Percentiles rank a stretch among this genome's conserved stretches.
Evolutionary conservation across 2,329 filamentous ascomycete species (phyloP).

Genomic region (Botrytis tulipae): DNA sequence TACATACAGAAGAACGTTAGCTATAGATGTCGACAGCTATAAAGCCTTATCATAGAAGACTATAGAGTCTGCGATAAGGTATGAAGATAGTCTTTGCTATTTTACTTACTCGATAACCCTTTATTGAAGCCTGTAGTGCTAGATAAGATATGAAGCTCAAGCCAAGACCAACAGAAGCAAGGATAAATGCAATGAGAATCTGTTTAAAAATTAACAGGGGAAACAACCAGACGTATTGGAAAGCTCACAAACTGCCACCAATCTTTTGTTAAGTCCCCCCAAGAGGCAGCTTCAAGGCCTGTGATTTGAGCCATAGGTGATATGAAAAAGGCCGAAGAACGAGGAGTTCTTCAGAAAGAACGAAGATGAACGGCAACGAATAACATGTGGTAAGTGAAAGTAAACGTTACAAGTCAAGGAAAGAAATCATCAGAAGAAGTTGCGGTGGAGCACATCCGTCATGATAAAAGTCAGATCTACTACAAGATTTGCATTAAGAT

Average conservation of each 20-base stretch:
- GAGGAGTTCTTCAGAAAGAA: constrained; percentile 11
- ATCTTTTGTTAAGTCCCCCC: constrained; percentile 28
- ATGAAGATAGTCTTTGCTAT: not conserved
- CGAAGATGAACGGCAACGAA: constrained; percentile 5
- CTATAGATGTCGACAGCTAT: not conserved
- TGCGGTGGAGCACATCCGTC: constrained; percentile 12
- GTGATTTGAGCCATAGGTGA: constrained; percentile 30
- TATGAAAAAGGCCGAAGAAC: constrained; percentile 14
- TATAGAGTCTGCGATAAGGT: not conserved
- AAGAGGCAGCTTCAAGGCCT: constrained; percentile 31
- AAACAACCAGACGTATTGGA: not conserved
- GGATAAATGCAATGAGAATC: constrained; percentile 33
- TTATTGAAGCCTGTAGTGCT: constrained; percentile 23
- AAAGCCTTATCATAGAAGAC: not conserved
- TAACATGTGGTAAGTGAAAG: constrained; percentile 13
- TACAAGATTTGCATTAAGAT: not conserved
- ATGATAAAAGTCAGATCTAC: constrained; percentile 15
- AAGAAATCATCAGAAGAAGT: not conserved
- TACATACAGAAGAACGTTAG: not conserved
- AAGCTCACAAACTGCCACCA: constrained; percentile 35
- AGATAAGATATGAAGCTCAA: constrained; percentile 23
- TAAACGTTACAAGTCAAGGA: constrained; percentile 21
- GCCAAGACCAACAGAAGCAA: constrained; percentile 29
- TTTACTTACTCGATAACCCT: constrained; percentile 18
- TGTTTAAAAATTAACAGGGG: constrained; percentile 26